Conservation (phyloP, 768 basidiomycete genomes). For the Podaxis sp. region DNA sequence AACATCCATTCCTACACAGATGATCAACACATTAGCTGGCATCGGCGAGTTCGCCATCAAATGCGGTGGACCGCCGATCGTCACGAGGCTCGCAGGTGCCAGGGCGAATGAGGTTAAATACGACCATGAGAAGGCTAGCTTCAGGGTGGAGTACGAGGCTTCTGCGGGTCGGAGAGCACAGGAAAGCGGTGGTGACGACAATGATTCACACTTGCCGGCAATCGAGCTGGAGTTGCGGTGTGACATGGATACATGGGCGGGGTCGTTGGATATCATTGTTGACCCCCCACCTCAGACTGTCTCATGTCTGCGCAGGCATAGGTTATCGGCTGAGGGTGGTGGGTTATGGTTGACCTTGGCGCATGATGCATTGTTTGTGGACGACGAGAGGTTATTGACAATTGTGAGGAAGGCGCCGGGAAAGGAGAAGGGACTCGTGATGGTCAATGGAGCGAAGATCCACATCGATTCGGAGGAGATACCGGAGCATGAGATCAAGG, state of each 20-base stretch:
- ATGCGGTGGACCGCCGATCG: conserved; percentile 90
- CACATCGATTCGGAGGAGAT: conserved; percentile 89
- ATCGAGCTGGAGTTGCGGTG: conserved; percentile 92
- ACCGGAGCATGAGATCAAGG: conserved; percentile 81
- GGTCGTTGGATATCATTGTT: conserved; percentile 81
- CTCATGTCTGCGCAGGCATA: conserved; percentile 82
- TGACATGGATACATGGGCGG: conserved; percentile 87
- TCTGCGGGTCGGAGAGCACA: conserved; percentile 47
- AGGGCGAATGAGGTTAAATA: conserved; percentile 73
- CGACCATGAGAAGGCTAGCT: conserved; percentile 81
- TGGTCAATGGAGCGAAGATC: conserved; percentile 86
- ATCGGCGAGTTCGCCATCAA: conserved; percentile 96
- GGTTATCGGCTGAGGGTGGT: conserved; percentile 82
- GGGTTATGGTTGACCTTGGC: conserved; percentile 93
- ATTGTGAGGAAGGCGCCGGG: conserved; percentile 75
- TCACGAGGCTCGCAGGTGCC: conserved; percentile 80
- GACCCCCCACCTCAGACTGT: conserved; percentile 90
- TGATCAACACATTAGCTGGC: conserved; percentile 86
- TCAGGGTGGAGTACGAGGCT: conserved; percentile 83
- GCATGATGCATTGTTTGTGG: conserved; percentile 77
- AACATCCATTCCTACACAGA: conserved; percentile 88
- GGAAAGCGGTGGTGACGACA: conserved; percentile 20
- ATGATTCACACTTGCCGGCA: conserved; percentile 37
- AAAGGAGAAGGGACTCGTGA: conserved; percentile 79
- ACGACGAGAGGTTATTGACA: conserved; percentile 71